These are phyloP conservation scores for Lentinus tigrinus DNA, from an alignment of 768 basidiomycete species.

Conservation along the genomic window DNA sequence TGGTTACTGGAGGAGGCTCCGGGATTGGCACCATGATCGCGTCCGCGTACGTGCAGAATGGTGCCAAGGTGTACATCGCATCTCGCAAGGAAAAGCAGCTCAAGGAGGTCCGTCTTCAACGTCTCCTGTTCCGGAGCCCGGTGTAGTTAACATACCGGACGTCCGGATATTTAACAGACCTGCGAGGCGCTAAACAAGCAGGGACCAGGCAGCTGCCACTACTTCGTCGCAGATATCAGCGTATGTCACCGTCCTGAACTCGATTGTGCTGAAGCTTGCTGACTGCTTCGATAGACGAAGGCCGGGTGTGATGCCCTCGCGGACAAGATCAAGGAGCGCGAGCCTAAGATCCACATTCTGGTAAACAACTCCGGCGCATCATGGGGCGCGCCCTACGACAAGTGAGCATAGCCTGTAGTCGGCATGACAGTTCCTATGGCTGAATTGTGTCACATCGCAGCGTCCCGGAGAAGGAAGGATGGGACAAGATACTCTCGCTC, in stretches of 20 bases:
- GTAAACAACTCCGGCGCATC: constrained; percentile 82
- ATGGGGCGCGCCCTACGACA: constrained; percentile 71
- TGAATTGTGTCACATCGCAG: constrained; percentile 8
- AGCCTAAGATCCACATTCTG: constrained; percentile 74
- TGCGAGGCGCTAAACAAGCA: constrained; percentile 56
- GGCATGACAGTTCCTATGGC: neutral
- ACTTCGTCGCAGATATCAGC: constrained; percentile 71
- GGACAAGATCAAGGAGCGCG: constrained; percentile 63
- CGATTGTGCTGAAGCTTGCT: too few species aligned
- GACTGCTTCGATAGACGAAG: constrained; percentile 30
- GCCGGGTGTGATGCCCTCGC: constrained; percentile 77
- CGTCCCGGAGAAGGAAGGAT: constrained; percentile 79
- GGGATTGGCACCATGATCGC: constrained; percentile 88
- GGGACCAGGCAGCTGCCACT: constrained; percentile 62
- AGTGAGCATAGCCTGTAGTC: constrained; percentile 29
- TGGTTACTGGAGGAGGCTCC: constrained; percentile 81
- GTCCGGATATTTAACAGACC: constrained; percentile 21
- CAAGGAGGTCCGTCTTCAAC: constrained; percentile 53
- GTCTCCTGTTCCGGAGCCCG: neutral
- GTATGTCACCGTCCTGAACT: too few species aligned
- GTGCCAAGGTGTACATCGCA: constrained; percentile 88
- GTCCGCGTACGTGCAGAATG: constrained; percentile 77
- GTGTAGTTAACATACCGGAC: neutral
- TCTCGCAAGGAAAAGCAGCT: constrained; percentile 79
- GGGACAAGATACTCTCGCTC: constrained; percentile 80